Evolutionary conservation across 2,329 filamentous ascomycete genomes (phyloP).

Genomic region (Colletotrichum lupini): DNA sequence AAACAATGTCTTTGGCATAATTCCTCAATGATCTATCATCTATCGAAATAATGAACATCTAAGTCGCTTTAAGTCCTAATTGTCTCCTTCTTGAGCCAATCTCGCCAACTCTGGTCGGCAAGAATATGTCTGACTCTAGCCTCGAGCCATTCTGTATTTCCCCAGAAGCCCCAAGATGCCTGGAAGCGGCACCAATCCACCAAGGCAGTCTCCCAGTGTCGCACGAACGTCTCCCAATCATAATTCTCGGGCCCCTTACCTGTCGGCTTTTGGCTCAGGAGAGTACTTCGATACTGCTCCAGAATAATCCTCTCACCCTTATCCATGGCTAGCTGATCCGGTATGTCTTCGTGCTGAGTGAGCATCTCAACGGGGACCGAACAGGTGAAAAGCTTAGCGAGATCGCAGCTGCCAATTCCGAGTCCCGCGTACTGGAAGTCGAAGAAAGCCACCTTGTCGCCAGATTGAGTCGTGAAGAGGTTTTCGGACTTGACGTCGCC

Average conservation of each 20-base stretch:
- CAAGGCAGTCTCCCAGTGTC: conserved; percentile 74
- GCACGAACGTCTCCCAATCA: conserved; percentile 62
- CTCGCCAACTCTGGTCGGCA: conserved; percentile 54
- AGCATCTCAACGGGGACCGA: conserved; percentile 69
- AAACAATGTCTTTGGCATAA: not conserved
- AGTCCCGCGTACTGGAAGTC: conserved; percentile 77
- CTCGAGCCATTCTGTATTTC: conserved; percentile 68
- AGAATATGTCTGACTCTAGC: conserved; percentile 63
- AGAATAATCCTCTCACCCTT: conserved; percentile 63
- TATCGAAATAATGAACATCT: not conserved
- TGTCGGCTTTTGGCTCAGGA: conserved; percentile 44
- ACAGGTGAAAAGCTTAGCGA: conserved; percentile 75
- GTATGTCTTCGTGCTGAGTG: conserved; percentile 42
- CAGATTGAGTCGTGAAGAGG: conserved; percentile 65
- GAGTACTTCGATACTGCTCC: conserved; percentile 55
- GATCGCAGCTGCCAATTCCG: conserved; percentile 72
- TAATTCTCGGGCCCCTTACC: conserved; percentile 52
- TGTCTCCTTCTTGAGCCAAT: conserved; percentile 51
- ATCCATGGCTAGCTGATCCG: conserved; percentile 58
- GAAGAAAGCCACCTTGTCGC: conserved; percentile 69
- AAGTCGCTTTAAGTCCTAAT: not conserved
- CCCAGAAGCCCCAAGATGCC: conserved; percentile 71
- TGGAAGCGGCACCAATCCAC: conserved; percentile 76
- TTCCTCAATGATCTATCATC: not conserved
- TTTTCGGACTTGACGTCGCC: conserved; percentile 79